Percentiles rank a stretch among this genome's conserved stretches.
Evolutionary conservation across 2,329 filamentous ascomycete species (phyloP).

Genomic region (Paecilomyces sp.): DNA sequence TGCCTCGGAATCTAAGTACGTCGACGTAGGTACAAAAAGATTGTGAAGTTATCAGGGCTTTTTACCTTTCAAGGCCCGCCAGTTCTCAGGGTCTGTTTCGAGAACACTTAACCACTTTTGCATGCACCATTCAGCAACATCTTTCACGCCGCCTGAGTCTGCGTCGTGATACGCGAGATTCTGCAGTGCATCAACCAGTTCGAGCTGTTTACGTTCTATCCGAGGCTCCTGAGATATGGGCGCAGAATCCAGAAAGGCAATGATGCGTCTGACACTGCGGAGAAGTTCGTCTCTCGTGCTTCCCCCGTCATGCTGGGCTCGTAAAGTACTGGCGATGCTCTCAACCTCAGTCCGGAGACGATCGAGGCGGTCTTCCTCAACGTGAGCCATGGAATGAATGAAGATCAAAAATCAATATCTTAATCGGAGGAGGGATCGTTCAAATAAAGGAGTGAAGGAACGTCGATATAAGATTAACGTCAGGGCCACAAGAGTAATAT

Average conservation of each 20-base stretch:
- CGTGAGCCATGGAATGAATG: background rate
- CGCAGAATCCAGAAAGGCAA: conserved; percentile 1
- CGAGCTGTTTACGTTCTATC: conserved; percentile 26
- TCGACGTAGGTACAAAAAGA: conserved; percentile 1
- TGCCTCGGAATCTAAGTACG: conserved; percentile 11
- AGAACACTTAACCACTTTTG: conserved; percentile 41
- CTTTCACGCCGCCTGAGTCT: conserved; percentile 38
- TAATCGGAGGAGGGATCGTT: background rate
- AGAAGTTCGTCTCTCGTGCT: conserved; percentile 8
- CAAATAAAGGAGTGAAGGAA: background rate
- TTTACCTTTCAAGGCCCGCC: conserved; percentile 37
- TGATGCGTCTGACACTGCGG: conserved; percentile 2
- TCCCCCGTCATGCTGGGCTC: background rate
- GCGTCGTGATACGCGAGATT: conserved; percentile 43
- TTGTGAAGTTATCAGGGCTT: background rate
- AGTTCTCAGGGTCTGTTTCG: conserved; percentile 37
- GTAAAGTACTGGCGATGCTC: background rate
- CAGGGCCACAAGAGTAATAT: background rate
- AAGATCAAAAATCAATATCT: background rate
- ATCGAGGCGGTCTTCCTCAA: background rate
- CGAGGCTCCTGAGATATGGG: conserved; percentile 4
- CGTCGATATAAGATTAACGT: background rate
- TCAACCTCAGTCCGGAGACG: background rate
- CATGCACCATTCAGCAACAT: conserved; percentile 45
- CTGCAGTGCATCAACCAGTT: conserved; percentile 39